These are phyloP conservation scores for Tremellales sp. DNA, from an alignment of 1,284 basidiomycete species.

Conservation along the genomic window DNA sequence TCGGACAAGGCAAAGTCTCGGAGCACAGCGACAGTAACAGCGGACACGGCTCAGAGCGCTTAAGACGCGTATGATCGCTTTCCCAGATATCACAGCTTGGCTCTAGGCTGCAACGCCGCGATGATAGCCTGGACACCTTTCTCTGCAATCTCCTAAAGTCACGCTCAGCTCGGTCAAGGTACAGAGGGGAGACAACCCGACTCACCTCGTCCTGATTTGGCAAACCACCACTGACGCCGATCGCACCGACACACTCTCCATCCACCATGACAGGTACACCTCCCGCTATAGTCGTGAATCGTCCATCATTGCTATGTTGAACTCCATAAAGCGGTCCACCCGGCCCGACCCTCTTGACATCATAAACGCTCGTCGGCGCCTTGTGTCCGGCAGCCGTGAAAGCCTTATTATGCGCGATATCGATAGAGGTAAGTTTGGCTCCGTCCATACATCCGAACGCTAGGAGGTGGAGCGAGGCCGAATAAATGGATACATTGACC, in stretches of 20 bases:
- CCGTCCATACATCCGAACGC: constrained; percentile 8
- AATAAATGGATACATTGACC: constrained; percentile 10
- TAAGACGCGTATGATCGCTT: too few species aligned
- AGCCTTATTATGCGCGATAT: constrained; percentile 11
- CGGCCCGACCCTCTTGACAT: not conserved
- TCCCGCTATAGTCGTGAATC: constrained; percentile 8
- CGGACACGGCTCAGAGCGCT: too few species aligned
- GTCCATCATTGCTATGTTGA: constrained; percentile 6
- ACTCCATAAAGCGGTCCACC: constrained; percentile 5
- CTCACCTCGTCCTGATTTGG: constrained; percentile 9
- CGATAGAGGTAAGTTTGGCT: constrained; percentile 13
- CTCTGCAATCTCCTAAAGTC: not conserved
- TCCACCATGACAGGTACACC: constrained; percentile 7
- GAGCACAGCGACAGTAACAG: too few species aligned
- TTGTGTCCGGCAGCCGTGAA: constrained; percentile 11
- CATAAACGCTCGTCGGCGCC: constrained; percentile 5
- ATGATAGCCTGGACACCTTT: not conserved
- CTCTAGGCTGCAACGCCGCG: not conserved
- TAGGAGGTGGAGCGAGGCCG: constrained; percentile 6
- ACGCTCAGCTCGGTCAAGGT: not conserved
- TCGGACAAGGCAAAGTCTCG: too few species aligned
- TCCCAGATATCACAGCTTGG: too few species aligned
- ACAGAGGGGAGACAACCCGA: not conserved
- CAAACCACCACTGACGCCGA: constrained; percentile 9
- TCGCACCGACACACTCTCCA: constrained; percentile 4